These are phyloP conservation scores for Aspergillus caelatus DNA, from an alignment of 2,329 filamentous ascomycete species.

Conservation along the genomic window DNA sequence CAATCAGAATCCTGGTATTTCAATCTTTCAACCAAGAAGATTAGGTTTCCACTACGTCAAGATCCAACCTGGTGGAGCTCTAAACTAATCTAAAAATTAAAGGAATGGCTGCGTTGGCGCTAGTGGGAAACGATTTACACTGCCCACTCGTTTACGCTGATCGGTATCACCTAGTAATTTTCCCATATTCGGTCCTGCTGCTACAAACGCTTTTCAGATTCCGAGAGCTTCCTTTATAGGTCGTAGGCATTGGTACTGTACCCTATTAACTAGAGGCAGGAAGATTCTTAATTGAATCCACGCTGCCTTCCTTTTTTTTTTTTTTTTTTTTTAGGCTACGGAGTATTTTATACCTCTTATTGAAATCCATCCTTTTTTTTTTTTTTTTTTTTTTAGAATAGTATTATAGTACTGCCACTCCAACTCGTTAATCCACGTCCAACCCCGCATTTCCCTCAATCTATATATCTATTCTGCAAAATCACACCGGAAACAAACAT, in stretches of 20 bases:
- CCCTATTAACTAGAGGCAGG: background rate
- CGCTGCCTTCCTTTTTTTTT: background rate
- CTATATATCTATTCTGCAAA: background rate
- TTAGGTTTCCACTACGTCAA: constrained; percentile 43
- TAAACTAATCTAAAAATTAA: constrained; percentile 17
- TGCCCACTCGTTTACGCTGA: background rate
- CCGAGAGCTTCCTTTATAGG: background rate
- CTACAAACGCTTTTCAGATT: background rate
- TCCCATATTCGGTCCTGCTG: constrained; percentile 3
- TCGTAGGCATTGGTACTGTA: background rate
- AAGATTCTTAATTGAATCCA: background rate
- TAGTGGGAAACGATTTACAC: constrained; percentile 16
- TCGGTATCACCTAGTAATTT: constrained; percentile 17
- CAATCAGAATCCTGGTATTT: constrained; percentile 36
- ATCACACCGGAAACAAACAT: background rate
- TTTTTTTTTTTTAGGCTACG: constrained; percentile 14
- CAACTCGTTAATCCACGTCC: background rate
- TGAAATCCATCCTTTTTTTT: background rate
- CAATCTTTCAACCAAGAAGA: constrained; percentile 33
- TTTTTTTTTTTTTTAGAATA: background rate
- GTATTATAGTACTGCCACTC: background rate
- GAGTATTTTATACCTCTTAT: constrained; percentile 7
- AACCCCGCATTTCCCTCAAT: no score
- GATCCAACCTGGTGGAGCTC: constrained; percentile 30
- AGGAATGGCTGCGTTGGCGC: constrained; percentile 14